Base-by-base conservation (phyloP, 169 alveolate genomes). In the Plasmodium berghei region DNA sequence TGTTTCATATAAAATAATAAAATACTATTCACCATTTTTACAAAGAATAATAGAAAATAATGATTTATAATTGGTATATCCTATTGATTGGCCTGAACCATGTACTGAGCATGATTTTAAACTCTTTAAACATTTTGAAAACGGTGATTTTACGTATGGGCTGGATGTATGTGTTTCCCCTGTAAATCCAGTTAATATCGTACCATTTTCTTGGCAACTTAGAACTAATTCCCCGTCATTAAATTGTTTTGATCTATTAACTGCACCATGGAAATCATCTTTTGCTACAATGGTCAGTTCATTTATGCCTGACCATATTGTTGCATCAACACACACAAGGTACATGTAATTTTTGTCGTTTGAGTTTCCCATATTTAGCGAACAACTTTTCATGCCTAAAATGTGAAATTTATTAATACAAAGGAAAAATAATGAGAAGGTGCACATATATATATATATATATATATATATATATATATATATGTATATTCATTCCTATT, bases 241-340 rank as follows among this genome's bases (percentile, higher is more conserved):
- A 70, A 54, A 83, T 34, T 52, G 70, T 54, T 66, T 42, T 24
- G 56, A 67, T 52, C 34, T 67, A 72, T 83, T 26, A 12, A 83
- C 90, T 40, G 54, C 9, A 18, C 86, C 46, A 49, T 83, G 90
- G 12, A 59, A 54, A 20, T 59, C 85, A 69, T 83, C 80, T 54
- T 63, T 49, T 12, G 90, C 73, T 34, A 83, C 77, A 24, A 67
- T 48, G 9, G 90, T 16, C 34, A 83, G 49, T 1, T 10, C 20
- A 10, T 83, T 70, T 34, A 83, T 9, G 4, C 90, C 90, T 9
- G 86, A 42, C 90, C 90, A 83, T 67, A 83, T 83, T 24, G 90
- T 83, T 12, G 67, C 48, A 61, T 83, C 90, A 2, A 70, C 83
- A 24, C 90, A 83, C 49, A 83, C 64, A 5, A 66, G 63, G 40